phyloP scores from a whole-genome alignment of 495 filamentous ascomycete species.

The Chlorociboria aeruginascens region DNA sequence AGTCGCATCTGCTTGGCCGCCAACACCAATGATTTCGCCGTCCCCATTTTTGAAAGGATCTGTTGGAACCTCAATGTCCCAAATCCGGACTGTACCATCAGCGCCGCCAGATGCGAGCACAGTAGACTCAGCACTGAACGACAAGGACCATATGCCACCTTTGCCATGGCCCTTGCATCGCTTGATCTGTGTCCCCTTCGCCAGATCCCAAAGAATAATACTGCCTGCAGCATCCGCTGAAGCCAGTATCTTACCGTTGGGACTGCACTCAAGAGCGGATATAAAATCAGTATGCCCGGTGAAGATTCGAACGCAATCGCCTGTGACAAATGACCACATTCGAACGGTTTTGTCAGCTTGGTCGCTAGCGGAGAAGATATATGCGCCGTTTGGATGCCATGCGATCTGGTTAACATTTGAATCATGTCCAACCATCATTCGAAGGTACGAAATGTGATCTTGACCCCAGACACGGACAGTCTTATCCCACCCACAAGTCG shows the following conservation, averaged over 20 bases:
- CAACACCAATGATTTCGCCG: constrained; percentile 43
- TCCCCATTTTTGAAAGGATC: constrained; percentile 26
- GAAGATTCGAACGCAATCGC: constrained; percentile 79
- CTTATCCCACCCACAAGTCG: constrained; percentile 74
- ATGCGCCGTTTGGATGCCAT: constrained; percentile 88
- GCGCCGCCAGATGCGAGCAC: constrained; percentile 80
- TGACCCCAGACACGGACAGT: constrained; percentile 84
- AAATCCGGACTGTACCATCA: constrained; percentile 86
- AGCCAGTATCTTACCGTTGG: constrained; percentile 76
- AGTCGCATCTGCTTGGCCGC: constrained; percentile 32
- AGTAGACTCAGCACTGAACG: constrained; percentile 80
- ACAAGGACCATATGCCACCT: constrained; percentile 85
- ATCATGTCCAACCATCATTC: constrained; percentile 86
- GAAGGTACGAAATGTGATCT: constrained; percentile 78
- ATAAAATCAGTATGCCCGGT: constrained; percentile 80
- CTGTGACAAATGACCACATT: constrained; percentile 90
- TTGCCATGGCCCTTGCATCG: constrained; percentile 88
- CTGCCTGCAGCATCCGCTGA: constrained; percentile 75
- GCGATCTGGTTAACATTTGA: constrained; percentile 71
- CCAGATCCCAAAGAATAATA: constrained; percentile 89
- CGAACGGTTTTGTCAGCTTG: constrained; percentile 77
- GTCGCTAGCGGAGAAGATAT: constrained; percentile 79
- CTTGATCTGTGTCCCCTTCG: constrained; percentile 70
- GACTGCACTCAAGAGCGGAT: constrained; percentile 70
- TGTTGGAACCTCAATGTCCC: constrained; percentile 67